Evolutionary conservation across 2,329 filamentous ascomycete species (phyloP), one percentile per base, ranked within the genome.

Genomic region (Pezicula radicicola): DNA sequence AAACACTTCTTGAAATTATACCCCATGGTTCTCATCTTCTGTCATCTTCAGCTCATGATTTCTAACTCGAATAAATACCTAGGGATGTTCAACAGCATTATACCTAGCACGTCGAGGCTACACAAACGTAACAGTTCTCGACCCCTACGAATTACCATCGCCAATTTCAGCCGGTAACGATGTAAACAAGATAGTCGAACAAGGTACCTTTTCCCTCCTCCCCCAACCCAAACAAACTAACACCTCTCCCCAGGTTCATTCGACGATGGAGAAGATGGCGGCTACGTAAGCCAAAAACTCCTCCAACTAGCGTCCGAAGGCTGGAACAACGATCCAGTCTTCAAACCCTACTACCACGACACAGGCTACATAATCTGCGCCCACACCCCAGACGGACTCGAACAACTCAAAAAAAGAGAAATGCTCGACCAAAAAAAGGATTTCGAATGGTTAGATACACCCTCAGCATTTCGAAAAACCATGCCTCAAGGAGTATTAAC

Each of bases 121-220:
- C 59, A 66, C 18, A 6, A 67, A 75, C 53, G 66, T 80, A 25
- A 77, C 70, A 8, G 69, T 80, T 10, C 67, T 80, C 33, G 77
- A 81, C 58, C 70, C 69, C 55, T 73, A 79, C 56, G 64, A 71
- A 16, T 67, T 76, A 33, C 60, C 60, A 19, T 62, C 52, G 60
- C 66, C 49, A 66, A 68, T 67, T 59, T 83, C 81, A 0, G 82
- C 80, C 0, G 80, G 75, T 18, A 80, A 81, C 53, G 80, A 85
- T 55, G 61, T 84, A 25, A 85, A 84, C 63, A 85, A 85, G 64
- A 84, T 84, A 50, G 70, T 84, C 8, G 59, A 61, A 52, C 42
- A 61, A 61, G 59, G 57, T 53, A 15, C 51, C 60, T 48, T 48
- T 54, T 1, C 48, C 49, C 57, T 59, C 16, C 58, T 60, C 41